Percentiles rank a stretch among this genome's conserved stretches.
phyloP scores from a whole-genome alignment of 805 yeast species.

The Barnettozyma salicaria region DNA sequence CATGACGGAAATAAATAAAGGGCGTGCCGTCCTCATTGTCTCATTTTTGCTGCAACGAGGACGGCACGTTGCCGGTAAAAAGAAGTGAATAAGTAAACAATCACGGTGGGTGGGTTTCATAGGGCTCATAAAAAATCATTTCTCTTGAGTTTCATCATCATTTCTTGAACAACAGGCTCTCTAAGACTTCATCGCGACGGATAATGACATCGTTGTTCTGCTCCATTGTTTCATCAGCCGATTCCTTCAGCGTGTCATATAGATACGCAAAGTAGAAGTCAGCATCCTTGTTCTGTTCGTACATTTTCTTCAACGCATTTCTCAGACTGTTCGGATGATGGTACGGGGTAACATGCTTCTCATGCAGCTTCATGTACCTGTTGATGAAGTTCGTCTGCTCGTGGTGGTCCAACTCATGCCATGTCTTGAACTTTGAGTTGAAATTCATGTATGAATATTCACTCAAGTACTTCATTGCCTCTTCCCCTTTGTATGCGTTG shows the following conservation, averaged over 20 bases:
- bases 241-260: conserved; percentile 9
- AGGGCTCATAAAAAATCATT: not conserved
- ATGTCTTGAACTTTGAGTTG: conserved; percentile 10
- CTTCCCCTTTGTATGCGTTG: conserved; percentile 6
- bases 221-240: conserved; percentile 7
- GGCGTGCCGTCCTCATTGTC: no score
- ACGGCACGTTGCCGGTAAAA: not conserved
- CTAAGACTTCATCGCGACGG: conserved; percentile 10
- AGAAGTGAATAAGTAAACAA: conserved; percentile 1
- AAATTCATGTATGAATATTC: conserved; percentile 13
- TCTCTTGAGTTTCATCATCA: not conserved
- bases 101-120: conserved; percentile 2
- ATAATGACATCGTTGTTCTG: conserved; percentile 6
- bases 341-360: conserved; percentile 6
- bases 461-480: conserved; percentile 7
- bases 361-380: conserved; percentile 8
- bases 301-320: conserved; percentile 8
- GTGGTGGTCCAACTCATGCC: conserved; percentile 11
- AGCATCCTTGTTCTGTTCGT: conserved; percentile 14
- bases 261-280: conserved; percentile 11
- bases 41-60: no score
- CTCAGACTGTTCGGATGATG: conserved; percentile 5
- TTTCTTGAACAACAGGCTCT: conserved; percentile 8
- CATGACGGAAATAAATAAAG: not conserved
- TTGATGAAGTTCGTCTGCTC: conserved; percentile 12